Base-by-base conservation (phyloP, 2,329 filamentous ascomycete genomes). In the Myriosclerotinia curreyana region DNA sequence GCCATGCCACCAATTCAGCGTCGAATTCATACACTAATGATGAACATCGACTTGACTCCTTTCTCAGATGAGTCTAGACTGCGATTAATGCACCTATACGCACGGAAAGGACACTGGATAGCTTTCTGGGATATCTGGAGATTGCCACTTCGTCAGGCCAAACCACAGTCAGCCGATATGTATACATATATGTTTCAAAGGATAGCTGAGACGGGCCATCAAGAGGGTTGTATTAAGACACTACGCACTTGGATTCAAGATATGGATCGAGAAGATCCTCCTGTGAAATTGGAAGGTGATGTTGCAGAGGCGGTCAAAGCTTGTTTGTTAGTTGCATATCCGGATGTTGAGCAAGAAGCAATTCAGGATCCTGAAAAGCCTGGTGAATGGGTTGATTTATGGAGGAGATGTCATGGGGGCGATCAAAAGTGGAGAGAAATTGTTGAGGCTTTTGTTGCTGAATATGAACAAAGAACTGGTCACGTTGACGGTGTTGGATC, bases 121-220 rank as follows among this genome's bases (percentile, higher is more conserved):
- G 76, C 77, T 7, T 85, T 90, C 70, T 89, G 85, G 86, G 78
- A 83, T 25, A 71, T 80, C 12, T 90, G 87, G 79, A 80, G 81
- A 62, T 78, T 80, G 64, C 80, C 84, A 5, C 76, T 86, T 17
- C 78, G 81, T 49, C 80, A 81, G 68, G 75, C 79, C 48, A 71
- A 74, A 11, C 69, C 78, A 1, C 82, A 87, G 25, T 80, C 82
- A 0, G 71, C 77, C n/a, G 72, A 73, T 20, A 77, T 88, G 67
- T 91, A 90, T 71, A 74, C 76, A 4, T 75, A 81, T 42, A 76
- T 86, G 34, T 88, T 84, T 71, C 68, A 73, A 17, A 71, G 77
- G 36, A 78, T 86, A 61, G 80, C 81, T 0, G 71, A 76, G 5
- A 79, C 80, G 0, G 70, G 74, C 0, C 76, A 82, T 67, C 75